Percentiles rank a stretch among this genome's conserved stretches.
Conservation (phyloP, 768 basidiomycete genomes). For the Pilatotrama ljubarskyi region DNA sequence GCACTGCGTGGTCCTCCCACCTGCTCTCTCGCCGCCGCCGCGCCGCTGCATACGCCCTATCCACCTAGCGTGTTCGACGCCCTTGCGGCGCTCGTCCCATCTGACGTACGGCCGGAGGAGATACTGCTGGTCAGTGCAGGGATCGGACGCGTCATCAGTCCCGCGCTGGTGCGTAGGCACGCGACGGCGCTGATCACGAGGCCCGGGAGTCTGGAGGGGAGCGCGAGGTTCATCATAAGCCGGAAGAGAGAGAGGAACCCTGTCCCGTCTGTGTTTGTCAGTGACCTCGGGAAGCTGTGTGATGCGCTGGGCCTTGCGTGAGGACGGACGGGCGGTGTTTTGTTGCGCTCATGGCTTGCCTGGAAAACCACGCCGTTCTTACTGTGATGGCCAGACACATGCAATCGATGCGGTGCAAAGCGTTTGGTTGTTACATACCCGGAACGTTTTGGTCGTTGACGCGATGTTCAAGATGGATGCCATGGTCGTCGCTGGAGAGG, state of each 20-base stretch:
- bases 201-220: not conserved
- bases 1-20: too few species aligned
- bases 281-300: too few species aligned
- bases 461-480: conserved; percentile 9
- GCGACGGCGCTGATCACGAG: not conserved
- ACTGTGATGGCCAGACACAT: too few species aligned
- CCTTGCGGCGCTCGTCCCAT: not conserved
- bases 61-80: not conserved
- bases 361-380: too few species aligned
- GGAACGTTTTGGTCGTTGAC: conserved; percentile 29
- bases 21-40: too few species aligned
- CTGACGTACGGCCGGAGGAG: not conserved
- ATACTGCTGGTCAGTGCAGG: not conserved
- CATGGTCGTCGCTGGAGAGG: conserved; percentile 1
- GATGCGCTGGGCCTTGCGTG: too few species aligned
- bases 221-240: not conserved
- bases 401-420: too few species aligned
- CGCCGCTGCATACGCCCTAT: too few species aligned
- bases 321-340: too few species aligned
- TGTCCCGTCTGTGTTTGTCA: too few species aligned
- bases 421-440: too few species aligned
- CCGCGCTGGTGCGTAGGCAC: not conserved
- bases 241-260: not conserved
- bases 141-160: not conserved
- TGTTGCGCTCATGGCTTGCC: too few species aligned